Evolutionary conservation across 2,329 filamentous ascomycete genomes (phyloP).

Genomic region (Parastagonospora nodorum): DNA sequence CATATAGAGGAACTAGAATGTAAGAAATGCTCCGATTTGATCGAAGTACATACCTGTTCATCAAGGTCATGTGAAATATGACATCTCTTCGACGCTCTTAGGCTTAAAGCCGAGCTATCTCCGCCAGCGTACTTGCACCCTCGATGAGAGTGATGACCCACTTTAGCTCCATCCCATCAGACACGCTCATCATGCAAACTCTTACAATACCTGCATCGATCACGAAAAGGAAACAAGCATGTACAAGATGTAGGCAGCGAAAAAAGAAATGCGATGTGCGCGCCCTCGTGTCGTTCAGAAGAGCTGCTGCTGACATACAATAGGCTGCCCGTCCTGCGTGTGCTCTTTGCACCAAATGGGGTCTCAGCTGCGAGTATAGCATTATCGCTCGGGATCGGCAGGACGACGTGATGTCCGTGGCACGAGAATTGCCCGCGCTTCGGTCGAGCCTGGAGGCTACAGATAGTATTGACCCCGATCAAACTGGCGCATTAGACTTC

Average conservation of each 20-base stretch:
- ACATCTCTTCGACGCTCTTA: neutral
- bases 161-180: neutral
- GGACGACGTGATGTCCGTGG: neutral
- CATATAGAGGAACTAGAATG: neutral
- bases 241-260: conserved; percentile 38
- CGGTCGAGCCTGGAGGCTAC: too few relatives aligned
- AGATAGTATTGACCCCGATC: too few relatives aligned
- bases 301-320: conserved; percentile 11
- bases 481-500: conserved; percentile 1
- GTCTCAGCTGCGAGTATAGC: conserved; percentile 29
- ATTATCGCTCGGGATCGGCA: neutral
- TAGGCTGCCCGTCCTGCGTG: conserved; percentile 33
- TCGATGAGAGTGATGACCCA: neutral
- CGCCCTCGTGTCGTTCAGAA: conserved; percentile 5
- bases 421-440: too few relatives aligned
- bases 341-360: conserved; percentile 29
- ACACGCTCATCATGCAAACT: conserved; percentile 16
- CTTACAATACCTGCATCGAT: conserved; percentile 29
- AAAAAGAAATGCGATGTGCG: conserved; percentile 41
- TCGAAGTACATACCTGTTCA: too few relatives aligned
- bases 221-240: conserved; percentile 41
- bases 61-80: too few relatives aligned
- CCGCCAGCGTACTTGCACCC: neutral
- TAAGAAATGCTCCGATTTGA: too few relatives aligned
- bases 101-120: conserved; percentile 12